These are phyloP conservation scores for Fusarium duplospermum DNA, from an alignment of 2,329 filamentous ascomycete genomes.

Conservation along the genomic window DNA sequence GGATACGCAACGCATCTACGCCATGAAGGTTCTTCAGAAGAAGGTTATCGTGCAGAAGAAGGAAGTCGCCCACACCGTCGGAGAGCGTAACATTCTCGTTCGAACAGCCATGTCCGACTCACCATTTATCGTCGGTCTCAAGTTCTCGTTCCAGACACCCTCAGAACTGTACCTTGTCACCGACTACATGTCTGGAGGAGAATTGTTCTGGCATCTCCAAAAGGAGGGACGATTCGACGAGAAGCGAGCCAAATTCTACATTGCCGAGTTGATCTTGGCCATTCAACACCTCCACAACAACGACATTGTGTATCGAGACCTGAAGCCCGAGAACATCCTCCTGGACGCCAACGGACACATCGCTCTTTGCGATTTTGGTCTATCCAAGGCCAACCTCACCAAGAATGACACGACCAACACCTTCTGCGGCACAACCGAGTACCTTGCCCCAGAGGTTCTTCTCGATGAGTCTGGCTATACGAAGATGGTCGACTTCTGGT, in stretches of 20 bases:
- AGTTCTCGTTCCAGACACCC: constrained; percentile 98
- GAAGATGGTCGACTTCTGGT: constrained; percentile 99
- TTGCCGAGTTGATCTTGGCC: constrained; percentile 94
- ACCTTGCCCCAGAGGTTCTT: constrained; percentile 93
- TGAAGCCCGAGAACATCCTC: constrained; percentile 98
- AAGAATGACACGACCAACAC: constrained; percentile 99
- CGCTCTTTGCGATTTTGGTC: constrained; percentile 94
- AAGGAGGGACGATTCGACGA: constrained; percentile 97
- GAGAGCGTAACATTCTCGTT: constrained; percentile 96
- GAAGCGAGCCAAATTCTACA: constrained; percentile 96
- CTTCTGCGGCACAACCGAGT: constrained; percentile 98
- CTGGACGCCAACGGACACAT: constrained; percentile 98
- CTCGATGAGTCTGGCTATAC: constrained; percentile 97
- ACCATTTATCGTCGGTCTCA: constrained; percentile 96
- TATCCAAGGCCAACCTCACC: constrained; percentile 96
- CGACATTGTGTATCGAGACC: constrained; percentile 96
- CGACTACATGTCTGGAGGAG: constrained; percentile 98
- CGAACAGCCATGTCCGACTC: constrained; percentile 96
- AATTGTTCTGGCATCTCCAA: constrained; percentile 98
- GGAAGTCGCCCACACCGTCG: constrained; percentile 96
- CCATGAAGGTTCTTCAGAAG: constrained; percentile 99
- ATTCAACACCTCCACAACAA: constrained; percentile 96
- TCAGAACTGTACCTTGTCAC: constrained; percentile 98
- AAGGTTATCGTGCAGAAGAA: constrained; percentile 99
- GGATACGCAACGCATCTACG: constrained; percentile 95